Percentiles rank a stretch among this genome's conserved stretches.
Evolutionary conservation across 1,284 basidiomycete species (phyloP).

Genomic region (Trichosporon sp.): DNA sequence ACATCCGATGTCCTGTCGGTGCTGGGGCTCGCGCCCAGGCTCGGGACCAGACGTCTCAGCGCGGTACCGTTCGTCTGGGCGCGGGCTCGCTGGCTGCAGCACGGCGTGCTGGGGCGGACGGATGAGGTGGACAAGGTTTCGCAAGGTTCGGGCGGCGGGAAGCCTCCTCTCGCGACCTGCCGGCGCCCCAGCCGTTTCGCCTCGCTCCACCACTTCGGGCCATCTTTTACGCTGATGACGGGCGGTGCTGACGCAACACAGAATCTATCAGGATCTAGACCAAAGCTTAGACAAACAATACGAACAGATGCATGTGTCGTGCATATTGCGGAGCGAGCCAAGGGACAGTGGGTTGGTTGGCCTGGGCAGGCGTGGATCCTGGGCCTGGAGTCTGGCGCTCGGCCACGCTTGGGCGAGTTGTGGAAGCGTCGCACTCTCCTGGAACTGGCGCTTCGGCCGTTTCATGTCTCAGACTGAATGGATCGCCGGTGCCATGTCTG

Average conservation of each 20-base stretch:
- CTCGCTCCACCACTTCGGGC: neutral
- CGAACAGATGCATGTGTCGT: neutral
- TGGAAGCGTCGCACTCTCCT: neutral
- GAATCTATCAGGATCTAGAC: slow-evolving; percentile 8
- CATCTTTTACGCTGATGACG: neutral
- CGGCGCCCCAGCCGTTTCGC: neutral
- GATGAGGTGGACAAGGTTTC: neutral
- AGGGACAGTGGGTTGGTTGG: too few relatives aligned
- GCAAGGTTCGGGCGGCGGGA: neutral
- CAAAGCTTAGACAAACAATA: slow-evolving; percentile 3
- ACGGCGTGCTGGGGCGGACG: neutral
- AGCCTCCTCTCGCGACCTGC: neutral
- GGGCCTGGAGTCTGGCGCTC: too few relatives aligned
- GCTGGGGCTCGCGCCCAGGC: neutral
- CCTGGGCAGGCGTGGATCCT: too few relatives aligned
- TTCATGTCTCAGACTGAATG: neutral
- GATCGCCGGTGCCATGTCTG: neutral
- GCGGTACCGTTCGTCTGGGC: neutral
- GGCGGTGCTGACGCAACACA: neutral
- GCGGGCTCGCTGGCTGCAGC: neutral
- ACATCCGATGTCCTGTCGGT: neutral
- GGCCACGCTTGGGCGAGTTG: too few relatives aligned
- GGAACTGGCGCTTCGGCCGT: neutral
- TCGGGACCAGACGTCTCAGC: neutral
- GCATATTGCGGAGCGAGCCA: too few relatives aligned